Conservation (phyloP, 140 eudicot species). For the Ambrosia hybrid region DNA sequence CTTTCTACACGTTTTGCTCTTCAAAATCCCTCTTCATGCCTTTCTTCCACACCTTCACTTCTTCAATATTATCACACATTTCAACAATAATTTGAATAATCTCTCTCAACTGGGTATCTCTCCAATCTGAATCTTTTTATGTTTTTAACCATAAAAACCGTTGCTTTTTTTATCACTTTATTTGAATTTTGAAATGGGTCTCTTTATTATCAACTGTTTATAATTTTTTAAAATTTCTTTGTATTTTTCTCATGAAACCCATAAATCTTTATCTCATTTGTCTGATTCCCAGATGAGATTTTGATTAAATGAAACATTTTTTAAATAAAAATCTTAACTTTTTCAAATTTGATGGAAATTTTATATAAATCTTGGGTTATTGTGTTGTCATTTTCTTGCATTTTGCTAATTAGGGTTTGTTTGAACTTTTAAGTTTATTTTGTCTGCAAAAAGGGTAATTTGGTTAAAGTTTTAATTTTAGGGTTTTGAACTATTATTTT, state of each 20-base stretch:
- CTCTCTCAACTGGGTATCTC: constrained; percentile 42
- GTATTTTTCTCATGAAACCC: constrained; percentile 17
- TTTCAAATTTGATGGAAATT: constrained; percentile 14
- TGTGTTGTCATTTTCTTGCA: constrained; percentile 11
- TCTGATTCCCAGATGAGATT: constrained; percentile 23
- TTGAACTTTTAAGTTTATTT: not conserved
- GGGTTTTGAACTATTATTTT: constrained; percentile 20
- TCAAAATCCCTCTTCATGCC: not conserved
- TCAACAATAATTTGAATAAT: constrained; percentile 32
- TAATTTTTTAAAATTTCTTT: not conserved
- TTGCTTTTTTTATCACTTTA: constrained; percentile 25
- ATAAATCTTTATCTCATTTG: not conserved
- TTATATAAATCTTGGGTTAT: not conserved
- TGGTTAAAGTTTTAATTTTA: not conserved
- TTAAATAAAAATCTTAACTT: constrained; percentile 1
- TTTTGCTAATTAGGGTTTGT: constrained; percentile 21
- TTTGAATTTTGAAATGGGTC: constrained; percentile 38
- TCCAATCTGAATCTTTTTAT: constrained; percentile 25
- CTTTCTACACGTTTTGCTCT: not conserved
- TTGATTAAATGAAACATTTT: constrained; percentile 25
- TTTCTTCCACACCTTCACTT: not conserved
- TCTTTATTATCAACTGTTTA: constrained; percentile 13
- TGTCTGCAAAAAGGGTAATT: constrained; percentile 1
- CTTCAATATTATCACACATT: constrained; percentile 25
- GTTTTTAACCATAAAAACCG: constrained; percentile 10